Base-by-base conservation (phyloP, 371 early-diverging fungal species). In the Enteropsectra breve region DNA sequence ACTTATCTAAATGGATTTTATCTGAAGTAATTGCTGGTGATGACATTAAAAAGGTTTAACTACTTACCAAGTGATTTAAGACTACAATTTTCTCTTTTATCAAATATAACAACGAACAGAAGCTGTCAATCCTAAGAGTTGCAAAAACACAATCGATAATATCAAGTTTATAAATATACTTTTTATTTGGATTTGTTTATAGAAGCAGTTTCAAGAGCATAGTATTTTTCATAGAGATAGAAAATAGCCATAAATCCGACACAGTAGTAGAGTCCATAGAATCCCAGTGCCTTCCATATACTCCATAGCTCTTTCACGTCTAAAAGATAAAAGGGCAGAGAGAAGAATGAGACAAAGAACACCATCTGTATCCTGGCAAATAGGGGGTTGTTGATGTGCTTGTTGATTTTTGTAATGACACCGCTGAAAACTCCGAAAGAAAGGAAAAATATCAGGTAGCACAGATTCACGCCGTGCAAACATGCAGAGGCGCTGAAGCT, bases 401-500 rank as follows among this genome's bases (percentile, higher is more conserved):
- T 56, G 36, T 66, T 63, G 6, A 33, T 46, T 45, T 53, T 63
- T 24, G 64, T 37, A 23, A 68, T n/a, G 8, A 45, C 54, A 15
- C 49, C 70, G 13, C 24, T 52, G 38, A 57, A 60, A 23, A 65
- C n/a, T 26, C 63, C 61, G 2, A 76, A 46, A 4, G 67, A 66
- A 18, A 72, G 37, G 45, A 73, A 73, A 49, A 76, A 68, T 21
- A 73, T 37, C 21, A 69, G 49, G 48, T 72, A 76, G 49, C 64
- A 69, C 18, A 63, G 50, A 38, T 69, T 64, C 21, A 63, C 33
- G 1, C 73, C 72, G 59, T 76, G 76, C 55, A 71, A 57, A 8
- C 61, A 21, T 29, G 76, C 63, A 28, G 76, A 72, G 26, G 62
- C 59, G 40, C 40, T n/a, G 57, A 61, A 65, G 29, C 67, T 69